phyloP scores from a whole-genome alignment of 768 basidiomycete species.

The Chalciporus pseudorubinellus region DNA sequence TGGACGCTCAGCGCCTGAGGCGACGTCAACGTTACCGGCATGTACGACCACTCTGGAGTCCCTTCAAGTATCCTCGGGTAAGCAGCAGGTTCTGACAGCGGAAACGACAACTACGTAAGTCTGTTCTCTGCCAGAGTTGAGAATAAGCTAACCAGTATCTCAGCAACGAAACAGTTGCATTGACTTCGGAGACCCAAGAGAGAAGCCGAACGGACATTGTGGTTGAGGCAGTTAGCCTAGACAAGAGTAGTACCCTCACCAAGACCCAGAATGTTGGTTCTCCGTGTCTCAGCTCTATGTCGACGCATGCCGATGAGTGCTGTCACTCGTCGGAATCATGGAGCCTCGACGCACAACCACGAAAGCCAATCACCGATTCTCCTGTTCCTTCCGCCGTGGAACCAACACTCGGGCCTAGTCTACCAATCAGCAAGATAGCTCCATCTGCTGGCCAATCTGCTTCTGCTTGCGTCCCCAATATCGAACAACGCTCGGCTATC shows the following conservation, averaged over 20 bases:
- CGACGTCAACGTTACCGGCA: background rate
- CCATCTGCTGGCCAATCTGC: background rate
- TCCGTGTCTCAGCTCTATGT: background rate
- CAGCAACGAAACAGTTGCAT: background rate
- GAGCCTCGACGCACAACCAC: background rate
- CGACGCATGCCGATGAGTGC: background rate
- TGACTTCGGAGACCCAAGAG: background rate
- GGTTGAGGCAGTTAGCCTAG: background rate
- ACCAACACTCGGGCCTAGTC: background rate
- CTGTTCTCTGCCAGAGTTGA: background rate
- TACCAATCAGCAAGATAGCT: background rate
- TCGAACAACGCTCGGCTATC: background rate
- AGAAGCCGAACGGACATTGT: background rate
- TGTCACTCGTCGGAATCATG: background rate
- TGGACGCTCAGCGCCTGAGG: background rate
- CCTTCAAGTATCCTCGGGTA: constrained; percentile 1
- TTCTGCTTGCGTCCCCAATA: background rate
- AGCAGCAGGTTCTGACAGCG: background rate
- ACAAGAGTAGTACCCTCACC: no score
- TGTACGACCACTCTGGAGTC: background rate
- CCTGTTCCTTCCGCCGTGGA: background rate
- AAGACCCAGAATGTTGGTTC: background rate
- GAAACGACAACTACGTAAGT: background rate
- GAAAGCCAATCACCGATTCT: background rate
- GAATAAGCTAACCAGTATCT: background rate